Base-by-base conservation (phyloP, 768 basidiomycete species). In the Asterophora lycoperdoides region DNA sequence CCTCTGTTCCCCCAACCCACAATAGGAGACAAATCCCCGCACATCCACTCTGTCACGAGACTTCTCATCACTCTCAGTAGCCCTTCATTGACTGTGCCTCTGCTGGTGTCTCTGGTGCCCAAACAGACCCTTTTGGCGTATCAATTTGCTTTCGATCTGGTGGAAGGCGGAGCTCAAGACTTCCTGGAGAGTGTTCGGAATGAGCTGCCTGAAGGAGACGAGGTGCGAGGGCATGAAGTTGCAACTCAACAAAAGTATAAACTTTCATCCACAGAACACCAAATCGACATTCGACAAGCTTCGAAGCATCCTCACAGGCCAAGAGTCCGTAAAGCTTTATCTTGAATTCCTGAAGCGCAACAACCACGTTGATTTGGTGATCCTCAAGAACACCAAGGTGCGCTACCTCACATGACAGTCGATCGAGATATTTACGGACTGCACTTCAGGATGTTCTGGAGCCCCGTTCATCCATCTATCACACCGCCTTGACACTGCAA, bases 341-440 rank as follows among this genome's bases (percentile, higher is more conserved):
- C 83, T 95, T 40, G 91, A 98, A 68, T 98, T 99, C 76, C 78
- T 99, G 50, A 88, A 89, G 69, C 84, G 87, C 54, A 94, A 94
- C 66, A 96, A 96, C 69, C 87, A 91, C 63, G 85, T 86, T 44
- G 96, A 98, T 62, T 77, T 93, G 64, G 72, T 89, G 15, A 92
- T 98, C 54, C 74, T 99, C 41, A 94, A 94, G 68, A 84, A 84
- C 58, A 93, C 93, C 44, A 97, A 95, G 77, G 92, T 90, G 56
- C 47, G 47, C 19, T n/a, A 2, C 14, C 53, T 53, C 30, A 4
- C 19, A 33, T 43, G 17, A 7, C 10, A 28, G 48, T 18, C 20
- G 4, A 18, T 35, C 6, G 15, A 15, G 43, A 3, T 20, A 30
- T 56, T 39, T 37, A 54, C 30, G 52, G n/a, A 48, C 13, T 33